Base-by-base conservation (phyloP, 257 asterid genomes). In the Verbena officinalis region DNA sequence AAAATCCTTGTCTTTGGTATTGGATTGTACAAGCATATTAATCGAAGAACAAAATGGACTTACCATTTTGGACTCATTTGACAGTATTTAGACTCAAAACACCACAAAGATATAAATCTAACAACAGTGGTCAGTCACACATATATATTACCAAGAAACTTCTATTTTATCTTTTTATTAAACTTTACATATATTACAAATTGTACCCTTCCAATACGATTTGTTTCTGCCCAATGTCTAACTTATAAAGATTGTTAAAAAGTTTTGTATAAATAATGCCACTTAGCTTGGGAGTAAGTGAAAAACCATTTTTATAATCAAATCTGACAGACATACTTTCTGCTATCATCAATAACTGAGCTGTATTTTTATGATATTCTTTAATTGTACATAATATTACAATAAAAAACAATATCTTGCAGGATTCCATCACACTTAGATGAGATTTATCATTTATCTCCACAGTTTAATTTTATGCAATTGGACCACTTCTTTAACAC, bases 301-400 rank as follows among this genome's bases (percentile, higher is more conserved):
- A 70, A 73, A 58, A 16, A 12, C 48, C 68, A 49, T 64, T 66
- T 75, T 71, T 80, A 60, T 68, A 76, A 79, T 77, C 69, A 73
- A 70, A 44, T 17, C 81, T 83, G 92, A 85, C 96, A 87, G 87
- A 87, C 84, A 85, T 85, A 69, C 96, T 74, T 76, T 64, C 64
- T 73, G 69, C 36, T 60, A 57, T 42, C 82, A 73, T 74, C 64
- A 69, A 74, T 68, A 74, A 71, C 49, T 63, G 89, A 80, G 81
- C 78, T 82, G 68, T 61, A 68, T 19, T 55, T 64, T 55, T 64
- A 64, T 77, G 8, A 64, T 77, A 73, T 59, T 73, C 36, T 65
- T 59, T 65, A 54, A 50, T 39, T 62, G 70, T 56, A 55, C 44
- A 69, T 63, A 2, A 27, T 69, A n/a, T n/a, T n/a, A 61, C 79